A percentile compares a stretch with the other conserved stretches of the same genome.
These are phyloP conservation scores for Wickerhamomyces sp. DNA, from an alignment of 1,139 yeast species.

Conservation along the genomic window DNA sequence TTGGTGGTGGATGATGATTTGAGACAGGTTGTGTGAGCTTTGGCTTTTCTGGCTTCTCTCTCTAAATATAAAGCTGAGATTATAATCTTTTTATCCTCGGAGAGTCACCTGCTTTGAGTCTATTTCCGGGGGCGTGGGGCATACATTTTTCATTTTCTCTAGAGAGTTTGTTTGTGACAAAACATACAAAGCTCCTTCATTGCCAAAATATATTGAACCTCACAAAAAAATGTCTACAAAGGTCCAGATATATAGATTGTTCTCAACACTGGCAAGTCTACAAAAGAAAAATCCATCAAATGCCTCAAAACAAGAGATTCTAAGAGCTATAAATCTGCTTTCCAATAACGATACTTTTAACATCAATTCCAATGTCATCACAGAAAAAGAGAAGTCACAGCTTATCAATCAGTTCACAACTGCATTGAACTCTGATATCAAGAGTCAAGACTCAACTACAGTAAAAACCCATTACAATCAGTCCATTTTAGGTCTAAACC, in stretches of 20 bases:
- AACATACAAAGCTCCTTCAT: too few species aligned
- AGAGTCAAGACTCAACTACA: slow-evolving; percentile 1
- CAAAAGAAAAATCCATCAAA: background rate
- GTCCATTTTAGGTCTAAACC: slow-evolving; percentile 16
- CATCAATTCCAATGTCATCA: slow-evolving; percentile 5
- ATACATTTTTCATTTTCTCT: too few species aligned
- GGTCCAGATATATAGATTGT: background rate
- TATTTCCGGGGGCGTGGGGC: too few species aligned
- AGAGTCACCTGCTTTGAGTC: too few species aligned
- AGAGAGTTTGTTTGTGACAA: too few species aligned
- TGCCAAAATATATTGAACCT: too few species aligned
- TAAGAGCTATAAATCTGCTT: slow-evolving; percentile 10
- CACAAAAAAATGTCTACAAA: slow-evolving; percentile 1
- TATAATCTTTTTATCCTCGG: too few species aligned
- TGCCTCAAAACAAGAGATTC: slow-evolving; percentile 3
- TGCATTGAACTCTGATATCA: slow-evolving; percentile 15
- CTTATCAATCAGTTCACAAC: slow-evolving; percentile 16
- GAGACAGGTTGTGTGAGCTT: too few species aligned
- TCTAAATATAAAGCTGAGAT: too few species aligned
- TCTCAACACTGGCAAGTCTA: background rate
- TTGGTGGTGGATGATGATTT: too few species aligned
- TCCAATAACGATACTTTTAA: slow-evolving; percentile 6
- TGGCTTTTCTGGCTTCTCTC: too few species aligned
- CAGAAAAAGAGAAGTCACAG: slow-evolving; percentile 13
- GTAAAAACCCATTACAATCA: slow-evolving; percentile 13